Evolutionary conservation across 805 yeast genomes (phyloP).

Genomic region (Saturnispora besseyi): DNA sequence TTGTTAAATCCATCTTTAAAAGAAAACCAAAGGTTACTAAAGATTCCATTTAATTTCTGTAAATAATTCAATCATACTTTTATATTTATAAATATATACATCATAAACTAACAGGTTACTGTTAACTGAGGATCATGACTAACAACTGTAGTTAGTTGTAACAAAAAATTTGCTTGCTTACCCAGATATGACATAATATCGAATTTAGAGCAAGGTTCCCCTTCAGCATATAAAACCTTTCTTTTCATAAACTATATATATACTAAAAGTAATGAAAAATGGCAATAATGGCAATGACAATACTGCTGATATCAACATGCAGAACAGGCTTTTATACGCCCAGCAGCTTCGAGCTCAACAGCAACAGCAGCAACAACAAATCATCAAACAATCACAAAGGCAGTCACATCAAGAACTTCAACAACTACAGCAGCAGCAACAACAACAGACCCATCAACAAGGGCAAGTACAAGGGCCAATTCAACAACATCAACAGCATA

Average conservation of each 20-base stretch:
- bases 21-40: slow-evolving; percentile 7
- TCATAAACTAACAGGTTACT: too few species aligned
- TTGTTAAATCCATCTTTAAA: slow-evolving; percentile 15
- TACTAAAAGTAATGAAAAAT: slow-evolving; percentile 16
- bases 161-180: too few species aligned
- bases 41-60: not conserved
- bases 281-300: slow-evolving; percentile 20
- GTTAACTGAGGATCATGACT: too few species aligned
- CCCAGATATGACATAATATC: too few species aligned
- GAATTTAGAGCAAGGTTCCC: too few species aligned
- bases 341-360: slow-evolving; percentile 9
- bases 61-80: not conserved
- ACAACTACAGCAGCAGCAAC: slow-evolving; percentile 6
- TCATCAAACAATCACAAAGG: not conserved
- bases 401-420: not conserved
- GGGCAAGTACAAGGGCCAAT: slow-evolving; percentile 9
- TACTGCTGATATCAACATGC: slow-evolving; percentile 41
- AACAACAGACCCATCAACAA: slow-evolving; percentile 16
- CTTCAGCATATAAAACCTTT: not conserved
- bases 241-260: not conserved
- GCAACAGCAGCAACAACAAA: slow-evolving; percentile 8
- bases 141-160: too few species aligned
- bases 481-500: slow-evolving; percentile 2
- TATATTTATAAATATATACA: not conserved
- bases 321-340: slow-evolving; percentile 20